Evolutionary conservation across 108 stramenopile species (phyloP).

Genomic region (Nitzschia sp.): DNA sequence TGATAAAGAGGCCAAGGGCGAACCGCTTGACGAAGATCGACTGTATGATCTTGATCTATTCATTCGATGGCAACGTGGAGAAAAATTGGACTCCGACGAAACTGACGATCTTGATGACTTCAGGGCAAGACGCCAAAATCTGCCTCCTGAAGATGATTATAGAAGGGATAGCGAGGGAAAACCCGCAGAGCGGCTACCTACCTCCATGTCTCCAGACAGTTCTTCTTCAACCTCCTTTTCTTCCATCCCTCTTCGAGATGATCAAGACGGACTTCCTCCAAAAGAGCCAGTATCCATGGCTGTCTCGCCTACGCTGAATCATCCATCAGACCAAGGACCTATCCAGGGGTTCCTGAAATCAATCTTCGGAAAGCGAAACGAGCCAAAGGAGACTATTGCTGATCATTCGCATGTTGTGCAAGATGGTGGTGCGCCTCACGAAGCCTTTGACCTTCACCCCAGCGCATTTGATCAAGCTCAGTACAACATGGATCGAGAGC

Average conservation of each 20-base stretch:
- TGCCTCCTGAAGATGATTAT: neutral
- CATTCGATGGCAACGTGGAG: slow-evolving; percentile 21
- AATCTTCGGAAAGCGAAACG: neutral
- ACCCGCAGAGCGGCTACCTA: neutral
- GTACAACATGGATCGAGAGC: neutral
- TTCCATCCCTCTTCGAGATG: neutral
- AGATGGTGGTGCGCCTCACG: neutral
- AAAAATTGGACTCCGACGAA: slow-evolving; percentile 5
- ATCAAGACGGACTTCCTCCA: neutral
- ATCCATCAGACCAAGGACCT: neutral
- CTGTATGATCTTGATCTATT: slow-evolving; percentile 22
- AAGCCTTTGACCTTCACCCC: neutral
- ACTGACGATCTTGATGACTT: slow-evolving; percentile 8
- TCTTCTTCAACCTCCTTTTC: neutral
- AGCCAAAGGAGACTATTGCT: neutral
- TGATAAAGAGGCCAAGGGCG: slow-evolving; percentile 10
- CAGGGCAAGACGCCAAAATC: neutral
- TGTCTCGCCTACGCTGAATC: neutral
- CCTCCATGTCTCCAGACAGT: neutral
- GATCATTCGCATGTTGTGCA: neutral
- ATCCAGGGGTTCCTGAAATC: neutral
- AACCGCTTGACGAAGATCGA: slow-evolving; percentile 17
- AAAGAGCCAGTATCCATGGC: neutral
- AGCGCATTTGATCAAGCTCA: neutral
- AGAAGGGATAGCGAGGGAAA: too few relatives aligned